Base-by-base conservation (phyloP, 164 flowering plant genomes). In the Vitis rotundifolia region DNA sequence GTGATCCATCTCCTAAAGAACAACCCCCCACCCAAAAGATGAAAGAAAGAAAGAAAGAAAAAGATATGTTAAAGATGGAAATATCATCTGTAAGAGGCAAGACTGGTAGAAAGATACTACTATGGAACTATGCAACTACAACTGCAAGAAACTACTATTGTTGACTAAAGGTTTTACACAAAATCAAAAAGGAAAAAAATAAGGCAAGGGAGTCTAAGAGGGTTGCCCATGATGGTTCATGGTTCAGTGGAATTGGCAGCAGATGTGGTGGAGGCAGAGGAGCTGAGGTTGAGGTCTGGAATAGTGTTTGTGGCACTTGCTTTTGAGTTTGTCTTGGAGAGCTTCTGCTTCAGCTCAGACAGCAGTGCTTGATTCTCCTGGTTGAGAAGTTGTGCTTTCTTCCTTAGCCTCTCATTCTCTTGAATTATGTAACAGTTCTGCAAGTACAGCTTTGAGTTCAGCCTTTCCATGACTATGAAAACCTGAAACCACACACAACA, bases 321-420 rank as follows among this genome's bases (percentile, higher is more conserved):
- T 65, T 79, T 80, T 37, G 72, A 54, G 58, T 84, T 88, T 29
- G 74, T 22, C 31, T 83, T 81, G 37, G 91, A 55, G 11, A 87
- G 80, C 58, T 83, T 88, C 77, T 87, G 91, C 61, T 87, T 82
- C 47, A 93, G 83, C 78, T 93, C 88, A 47, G 85, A 81, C 18
- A 83, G 82, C 3, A 93, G 87, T 4, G 84, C 86, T 59, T 89
- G 93, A 70, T 93, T 91, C 84, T 93, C 97, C 68, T 89, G 92
- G 78, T 88, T 86, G 67, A 91, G 88, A 60, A 81, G 68, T 77
- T 89, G 95, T 6, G 94, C 93, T 74, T 85, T 88, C 89, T 87
- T 91, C 86, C 93, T 91, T 49, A 93, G 84, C 85, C 85, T 85
- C 79, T 91, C 98, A 76, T 93, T 93, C 82, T 91, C 94, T 67